Base-by-base conservation (phyloP, 768 basidiomycete species). In the Fibroporia radiculosa region DNA sequence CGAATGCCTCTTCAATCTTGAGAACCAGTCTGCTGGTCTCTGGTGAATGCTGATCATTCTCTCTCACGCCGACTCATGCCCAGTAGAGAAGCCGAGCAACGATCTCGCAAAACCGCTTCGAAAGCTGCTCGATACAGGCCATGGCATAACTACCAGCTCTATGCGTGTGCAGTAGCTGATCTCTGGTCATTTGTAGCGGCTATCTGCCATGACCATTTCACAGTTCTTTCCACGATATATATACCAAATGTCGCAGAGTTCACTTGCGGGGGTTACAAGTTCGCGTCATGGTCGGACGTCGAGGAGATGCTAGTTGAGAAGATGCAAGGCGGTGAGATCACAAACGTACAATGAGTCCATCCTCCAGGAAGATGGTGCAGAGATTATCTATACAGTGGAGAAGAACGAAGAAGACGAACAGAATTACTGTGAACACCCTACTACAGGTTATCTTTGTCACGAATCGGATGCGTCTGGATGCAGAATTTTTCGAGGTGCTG, bases 221-320 rank as follows among this genome's bases (percentile, higher is more conserved):
- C 56, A 12, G 45, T 61, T 1, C 56, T 58, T 4, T 59, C 56
- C 18, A 58, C 60, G n/a, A 54, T 55, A 37, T 48, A 46, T 40
- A 53, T 52, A 3, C 50, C 55, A 3, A 39, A 44, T 28, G 50
- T 49, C 0, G 18, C 45, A 0, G 57, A 53, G 14, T 59, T 61
- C 47, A 56, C 58, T 12, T 61, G 59, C 52, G 48, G 50, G 38
- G 60, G 56, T 25, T 57, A 61, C 54, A 49, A 53, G 45, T 52
- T 61, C 43, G 59, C 57, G 6, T 57, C 57, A 7, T 59, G 53
- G 56, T 58, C 59, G 8, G 54, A 61, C 44, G 40, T 44, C 3
- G 58, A 61, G 44, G 59, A 61, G 54, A 43, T 42, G 20, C 42
- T 55, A 4, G 52, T 59, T 47, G 59, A 56, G 49, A 53, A 40